Evolutionary conservation across 169 alveolate species (phyloP).

Genomic region (Cystoisospora suis): DNA sequence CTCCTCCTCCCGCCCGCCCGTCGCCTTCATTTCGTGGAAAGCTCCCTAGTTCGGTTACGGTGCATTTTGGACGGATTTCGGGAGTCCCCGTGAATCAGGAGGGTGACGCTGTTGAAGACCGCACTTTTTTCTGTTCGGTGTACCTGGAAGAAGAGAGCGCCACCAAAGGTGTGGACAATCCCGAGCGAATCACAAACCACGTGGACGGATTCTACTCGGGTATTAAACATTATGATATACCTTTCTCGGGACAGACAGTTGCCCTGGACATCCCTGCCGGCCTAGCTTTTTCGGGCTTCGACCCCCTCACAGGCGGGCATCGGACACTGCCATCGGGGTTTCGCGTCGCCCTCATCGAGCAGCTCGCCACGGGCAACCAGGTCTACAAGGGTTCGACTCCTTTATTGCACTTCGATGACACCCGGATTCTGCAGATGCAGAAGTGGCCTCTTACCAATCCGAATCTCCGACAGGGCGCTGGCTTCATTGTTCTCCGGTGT

Average conservation of each 20-base stretch:
- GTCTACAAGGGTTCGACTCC: slow-evolving; percentile 7
- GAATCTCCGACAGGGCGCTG: background rate
- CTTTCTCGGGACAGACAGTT: background rate
- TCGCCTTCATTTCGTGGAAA: background rate
- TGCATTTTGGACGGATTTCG: background rate
- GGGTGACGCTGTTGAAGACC: slow-evolving; percentile 18
- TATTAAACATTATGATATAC: background rate
- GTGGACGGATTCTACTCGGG: slow-evolving; percentile 17
- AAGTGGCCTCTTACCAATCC: slow-evolving; percentile 19
- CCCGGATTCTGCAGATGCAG: background rate
- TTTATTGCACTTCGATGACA: background rate
- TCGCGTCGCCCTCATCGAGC: slow-evolving; percentile 6
- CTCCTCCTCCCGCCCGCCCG: background rate
- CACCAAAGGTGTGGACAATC: slow-evolving; percentile 10
- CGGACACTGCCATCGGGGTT: background rate
- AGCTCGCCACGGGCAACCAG: slow-evolving; percentile 23
- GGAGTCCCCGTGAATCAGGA: background rate
- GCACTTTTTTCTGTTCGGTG: slow-evolving; percentile 10
- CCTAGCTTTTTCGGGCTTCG: background rate
- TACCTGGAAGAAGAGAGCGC: background rate
- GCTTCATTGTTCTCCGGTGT: background rate
- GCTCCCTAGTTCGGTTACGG: background rate
- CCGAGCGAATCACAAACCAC: background rate
- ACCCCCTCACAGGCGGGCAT: slow-evolving; percentile 11
- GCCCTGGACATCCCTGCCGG: slow-evolving; percentile 6